phyloP scores from a whole-genome alignment of 2,329 filamentous ascomycete species.

The Aspergillus bombycis region DNA sequence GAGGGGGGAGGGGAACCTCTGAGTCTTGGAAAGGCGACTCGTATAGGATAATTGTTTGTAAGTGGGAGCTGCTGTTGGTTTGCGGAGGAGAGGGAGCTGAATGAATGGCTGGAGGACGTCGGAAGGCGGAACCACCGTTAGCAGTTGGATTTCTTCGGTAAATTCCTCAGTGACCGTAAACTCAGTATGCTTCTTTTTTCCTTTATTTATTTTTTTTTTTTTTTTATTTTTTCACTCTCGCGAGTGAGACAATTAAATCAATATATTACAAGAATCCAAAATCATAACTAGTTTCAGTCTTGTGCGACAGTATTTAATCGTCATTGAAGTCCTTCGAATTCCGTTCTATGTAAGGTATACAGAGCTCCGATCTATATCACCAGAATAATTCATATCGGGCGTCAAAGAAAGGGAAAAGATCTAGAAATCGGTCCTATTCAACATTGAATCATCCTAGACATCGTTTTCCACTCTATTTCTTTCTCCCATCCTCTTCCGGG shows the following conservation, averaged over 20 bases:
- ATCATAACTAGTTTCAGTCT: background rate
- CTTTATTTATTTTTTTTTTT: background rate
- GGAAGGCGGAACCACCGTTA: background rate
- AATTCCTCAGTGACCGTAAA: background rate
- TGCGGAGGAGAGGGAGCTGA: conserved; percentile 1
- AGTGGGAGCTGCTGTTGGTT: background rate
- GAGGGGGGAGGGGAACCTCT: background rate
- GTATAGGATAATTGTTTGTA: background rate
- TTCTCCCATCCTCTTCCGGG: background rate
- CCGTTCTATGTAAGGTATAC: background rate
- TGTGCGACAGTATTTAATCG: background rate
- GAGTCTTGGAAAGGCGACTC: background rate
- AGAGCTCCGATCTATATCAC: background rate
- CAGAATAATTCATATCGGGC: background rate
- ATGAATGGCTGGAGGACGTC: background rate
- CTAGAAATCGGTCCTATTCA: background rate
- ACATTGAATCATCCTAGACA: background rate
- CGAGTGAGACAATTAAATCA: background rate
- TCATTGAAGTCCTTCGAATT: background rate
- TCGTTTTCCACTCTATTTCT: background rate
- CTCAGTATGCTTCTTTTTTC: background rate
- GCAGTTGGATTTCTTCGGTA: background rate
- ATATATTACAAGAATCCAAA: background rate
- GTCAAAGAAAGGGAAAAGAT: background rate
- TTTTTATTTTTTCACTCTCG: background rate